Evolutionary conservation across 2,329 filamentous ascomycete genomes (phyloP).

Genomic region (Talaromyces amestolkiae): DNA sequence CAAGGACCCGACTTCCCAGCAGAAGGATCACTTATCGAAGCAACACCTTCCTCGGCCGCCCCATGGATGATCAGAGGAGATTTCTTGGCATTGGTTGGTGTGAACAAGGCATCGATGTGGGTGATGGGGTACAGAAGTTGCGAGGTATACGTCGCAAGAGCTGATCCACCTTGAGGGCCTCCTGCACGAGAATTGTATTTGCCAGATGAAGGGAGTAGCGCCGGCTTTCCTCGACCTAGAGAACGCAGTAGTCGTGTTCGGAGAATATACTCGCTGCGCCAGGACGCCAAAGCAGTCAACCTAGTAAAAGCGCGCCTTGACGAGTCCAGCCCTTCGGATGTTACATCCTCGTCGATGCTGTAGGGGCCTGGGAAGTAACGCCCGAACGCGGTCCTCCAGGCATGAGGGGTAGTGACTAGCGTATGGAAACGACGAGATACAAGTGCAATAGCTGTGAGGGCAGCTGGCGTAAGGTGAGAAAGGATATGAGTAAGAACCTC

Average conservation of each 20-base stretch:
- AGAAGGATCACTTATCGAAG: conserved; percentile 77
- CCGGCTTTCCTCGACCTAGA: conserved; percentile 75
- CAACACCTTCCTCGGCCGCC: conserved; percentile 71
- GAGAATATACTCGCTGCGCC: conserved; percentile 93
- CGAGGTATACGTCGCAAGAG: conserved; percentile 81
- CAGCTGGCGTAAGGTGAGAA: conserved; percentile 82
- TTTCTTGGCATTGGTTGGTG: conserved; percentile 64
- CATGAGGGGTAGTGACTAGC: conserved; percentile 85
- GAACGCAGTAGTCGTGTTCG: conserved; percentile 80
- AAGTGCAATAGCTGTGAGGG: conserved; percentile 75
- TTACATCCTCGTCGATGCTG: conserved; percentile 48
- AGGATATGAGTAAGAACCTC: conserved; percentile 90
- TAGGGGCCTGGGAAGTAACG: conserved; percentile 82
- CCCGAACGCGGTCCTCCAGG: conserved; percentile 89
- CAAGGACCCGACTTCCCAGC: conserved; percentile 73
- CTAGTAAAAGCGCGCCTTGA: conserved; percentile 78
- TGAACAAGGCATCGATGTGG: conserved; percentile 75
- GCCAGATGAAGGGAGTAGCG: conserved; percentile 50
- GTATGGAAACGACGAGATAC: conserved; percentile 85
- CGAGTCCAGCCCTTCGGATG: conserved; percentile 59
- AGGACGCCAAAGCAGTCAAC: conserved; percentile 79
- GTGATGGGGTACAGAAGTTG: conserved; percentile 77
- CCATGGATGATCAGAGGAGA: conserved; percentile 79
- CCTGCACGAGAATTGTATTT: conserved; percentile 53
- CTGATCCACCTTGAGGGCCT: conserved; percentile 64